A percentile compares a stretch with the other conserved stretches of the same genome.
These are phyloP conservation scores for Aspergillus hancockii DNA, from an alignment of 495 filamentous ascomycete genomes.

Conservation along the genomic window DNA sequence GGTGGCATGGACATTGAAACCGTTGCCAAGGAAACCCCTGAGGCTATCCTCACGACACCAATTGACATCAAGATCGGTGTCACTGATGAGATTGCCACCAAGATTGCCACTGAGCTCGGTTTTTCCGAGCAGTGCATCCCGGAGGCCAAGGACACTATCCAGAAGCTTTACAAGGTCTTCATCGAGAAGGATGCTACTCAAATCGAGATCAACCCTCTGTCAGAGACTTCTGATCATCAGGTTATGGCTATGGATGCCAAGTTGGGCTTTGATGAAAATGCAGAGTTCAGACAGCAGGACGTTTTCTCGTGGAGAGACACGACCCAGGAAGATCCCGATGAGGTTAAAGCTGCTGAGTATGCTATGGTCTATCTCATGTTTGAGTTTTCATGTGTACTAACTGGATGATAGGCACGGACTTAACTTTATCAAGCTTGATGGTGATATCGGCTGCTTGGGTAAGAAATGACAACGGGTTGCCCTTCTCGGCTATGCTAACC, in stretches of 20 bases:
- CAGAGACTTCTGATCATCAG: constrained; percentile 95
- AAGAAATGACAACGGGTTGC: constrained; percentile 11
- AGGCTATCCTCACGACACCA: constrained; percentile 88
- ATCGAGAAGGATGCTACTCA: constrained; percentile 97
- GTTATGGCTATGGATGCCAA: constrained; percentile 99
- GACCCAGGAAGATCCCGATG: constrained; percentile 93
- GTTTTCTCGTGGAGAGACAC: constrained; percentile 91
- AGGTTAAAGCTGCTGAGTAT: constrained; percentile 91
- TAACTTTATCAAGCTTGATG: constrained; percentile 99
- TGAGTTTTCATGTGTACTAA: constrained; percentile 15
- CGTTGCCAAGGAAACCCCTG: constrained; percentile 95
- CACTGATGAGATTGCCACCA: constrained; percentile 88
- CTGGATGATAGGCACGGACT: constrained; percentile 59
- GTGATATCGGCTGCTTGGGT: constrained; percentile 94
- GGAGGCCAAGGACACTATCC: constrained; percentile 90
- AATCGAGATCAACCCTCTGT: constrained; percentile 98
- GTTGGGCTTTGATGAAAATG: constrained; percentile 97
- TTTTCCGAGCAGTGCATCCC: constrained; percentile 97
- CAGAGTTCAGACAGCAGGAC: constrained; percentile 96
- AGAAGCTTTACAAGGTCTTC: constrained; percentile 98
- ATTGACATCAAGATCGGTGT: constrained; percentile 94
- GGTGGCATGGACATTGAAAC: constrained; percentile 99
- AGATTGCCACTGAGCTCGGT: constrained; percentile 88
- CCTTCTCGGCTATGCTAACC: constrained; percentile 22
- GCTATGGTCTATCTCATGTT: constrained; percentile 15